Evolutionary conservation across 2,329 filamentous ascomycete species (phyloP), one percentile per base, ranked within the genome.

Genomic region (Fusarium sp.): DNA sequence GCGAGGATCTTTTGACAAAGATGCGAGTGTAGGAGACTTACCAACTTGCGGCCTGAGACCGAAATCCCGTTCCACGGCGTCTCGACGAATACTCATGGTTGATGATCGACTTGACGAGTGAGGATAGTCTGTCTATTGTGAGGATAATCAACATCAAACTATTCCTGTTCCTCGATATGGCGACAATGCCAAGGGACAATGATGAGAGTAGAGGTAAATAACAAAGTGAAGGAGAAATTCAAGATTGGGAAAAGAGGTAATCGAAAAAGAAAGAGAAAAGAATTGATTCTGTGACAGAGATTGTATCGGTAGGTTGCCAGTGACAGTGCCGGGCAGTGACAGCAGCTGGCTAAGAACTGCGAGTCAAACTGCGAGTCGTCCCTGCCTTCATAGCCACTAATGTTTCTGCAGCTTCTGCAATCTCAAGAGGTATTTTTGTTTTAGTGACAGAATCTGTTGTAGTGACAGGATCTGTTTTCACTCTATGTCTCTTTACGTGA

Each of bases 61-160:
- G 28, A 68, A 68, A 24, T 68, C 63, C 24, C 44, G 58, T 31
- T 59, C 39, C 6, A 64, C 63, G 7, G 53, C 40, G 5, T 44
- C 58, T 42, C 44, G 51, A 11, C 58, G 63, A n/a, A 52, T 22
- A 14, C 36, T 53, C 65, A 68, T 68, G 4, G 3, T 34, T 9
- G 17, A 20, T 20, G 14, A 43, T 63, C 13, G 24, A 13, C 13
- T 22, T n/a, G 15, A 24, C 28, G 28, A 31, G 28, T 10, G 28
- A 31, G 28, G 10, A 11, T 11, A 13, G 28, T 13, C 10, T 10
- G 28, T 31, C 28, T 31, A 31, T 31, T 13, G 28, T 31, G 8
- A 39, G 31, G 5, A 9, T 11, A 22, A 26, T 39, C 10, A 20
- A 15, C 5, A 17, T 18, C 14, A 31, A 31, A 31, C 10, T 31